phyloP scores from a whole-genome alignment of 495 filamentous ascomycete genomes.

The Endocarpon pusillum region DNA sequence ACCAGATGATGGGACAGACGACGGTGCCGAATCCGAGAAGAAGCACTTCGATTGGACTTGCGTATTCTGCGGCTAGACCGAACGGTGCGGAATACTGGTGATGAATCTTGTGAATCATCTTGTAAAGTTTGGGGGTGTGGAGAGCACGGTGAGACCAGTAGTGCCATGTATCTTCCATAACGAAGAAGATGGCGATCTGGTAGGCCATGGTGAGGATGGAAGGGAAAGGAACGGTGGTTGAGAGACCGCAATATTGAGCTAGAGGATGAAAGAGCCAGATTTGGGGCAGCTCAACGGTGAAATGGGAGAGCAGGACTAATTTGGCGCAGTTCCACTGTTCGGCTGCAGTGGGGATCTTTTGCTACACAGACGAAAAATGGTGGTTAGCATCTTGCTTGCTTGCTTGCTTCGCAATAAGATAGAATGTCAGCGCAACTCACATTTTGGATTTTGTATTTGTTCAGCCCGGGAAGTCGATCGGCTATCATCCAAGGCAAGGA shows the following conservation, averaged over 20 bases:
- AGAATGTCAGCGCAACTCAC: conserved; percentile 31
- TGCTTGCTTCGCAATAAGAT: neutral
- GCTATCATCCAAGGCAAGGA: conserved; percentile 90
- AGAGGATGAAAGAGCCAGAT: conserved; percentile 99
- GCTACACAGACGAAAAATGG: conserved; percentile 26
- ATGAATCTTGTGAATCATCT: conserved; percentile 92
- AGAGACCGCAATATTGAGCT: conserved; percentile 80
- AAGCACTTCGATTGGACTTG: conserved; percentile 95
- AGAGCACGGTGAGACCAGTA: conserved; percentile 92
- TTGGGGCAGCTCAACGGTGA: conserved; percentile 93
- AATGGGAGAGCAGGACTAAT: conserved; percentile 80
- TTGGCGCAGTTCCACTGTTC: conserved; percentile 92
- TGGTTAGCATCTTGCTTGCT: neutral
- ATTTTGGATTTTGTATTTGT: conserved; percentile 85
- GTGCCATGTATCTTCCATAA: conserved; percentile 94
- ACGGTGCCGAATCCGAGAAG: conserved; percentile 87
- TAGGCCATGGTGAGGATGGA: conserved; percentile 66
- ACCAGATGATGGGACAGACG: conserved; percentile 69
- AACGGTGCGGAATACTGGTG: conserved; percentile 97
- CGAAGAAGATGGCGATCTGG: conserved; percentile 88
- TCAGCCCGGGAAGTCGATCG: conserved; percentile 69
- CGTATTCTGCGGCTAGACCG: conserved; percentile 91
- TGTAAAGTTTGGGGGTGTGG: conserved; percentile 93
- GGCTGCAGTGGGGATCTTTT: conserved; percentile 72
- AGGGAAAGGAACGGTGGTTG: conserved; percentile 82